Conservation (phyloP, 495 filamentous ascomycete genomes). For the Beverwykella pulmonaria region DNA sequence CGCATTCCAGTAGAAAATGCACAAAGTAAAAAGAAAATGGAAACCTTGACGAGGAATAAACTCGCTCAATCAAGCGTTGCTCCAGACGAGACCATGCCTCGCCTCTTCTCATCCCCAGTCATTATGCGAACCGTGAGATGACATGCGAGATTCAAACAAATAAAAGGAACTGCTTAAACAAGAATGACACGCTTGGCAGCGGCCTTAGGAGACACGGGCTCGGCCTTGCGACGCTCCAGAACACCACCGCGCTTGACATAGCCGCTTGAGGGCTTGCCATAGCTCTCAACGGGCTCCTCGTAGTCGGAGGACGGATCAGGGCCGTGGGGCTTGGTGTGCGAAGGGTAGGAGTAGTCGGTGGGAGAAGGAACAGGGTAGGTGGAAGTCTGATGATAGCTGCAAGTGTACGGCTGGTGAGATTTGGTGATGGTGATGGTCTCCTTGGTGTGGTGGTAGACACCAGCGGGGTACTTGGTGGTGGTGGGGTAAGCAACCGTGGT, state of each 20-base stretch:
- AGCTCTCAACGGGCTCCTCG: conserved; percentile 23
- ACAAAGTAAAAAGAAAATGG: not conserved
- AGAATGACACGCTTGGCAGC: conserved; percentile 29
- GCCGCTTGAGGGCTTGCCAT: conserved; percentile 11
- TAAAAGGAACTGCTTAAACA: conserved; percentile 12
- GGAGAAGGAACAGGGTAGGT: conserved; percentile 4
- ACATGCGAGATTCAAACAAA: not conserved
- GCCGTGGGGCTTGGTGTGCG: conserved; percentile 4
- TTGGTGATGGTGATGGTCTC: conserved; percentile 34
- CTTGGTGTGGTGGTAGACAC: conserved; percentile 24
- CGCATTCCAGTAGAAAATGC: not conserved
- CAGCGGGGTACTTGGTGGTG: conserved; percentile 5
- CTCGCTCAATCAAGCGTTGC: too few species aligned
- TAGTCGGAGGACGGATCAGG: conserved; percentile 26
- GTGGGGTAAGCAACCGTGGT: conserved; percentile 18
- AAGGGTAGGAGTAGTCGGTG: not conserved
- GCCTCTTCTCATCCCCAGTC: not conserved
- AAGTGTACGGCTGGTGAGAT: conserved; percentile 25
- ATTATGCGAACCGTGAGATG: not conserved
- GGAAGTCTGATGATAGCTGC: conserved; percentile 5
- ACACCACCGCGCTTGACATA: conserved; percentile 32
- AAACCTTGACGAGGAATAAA: not conserved
- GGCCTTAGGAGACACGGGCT: not conserved
- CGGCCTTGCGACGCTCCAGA: conserved; percentile 20
- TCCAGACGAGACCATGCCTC: not conserved